phyloP scores from a whole-genome alignment of 2,329 filamentous ascomycete species.

The Microdochium paspali region DNA sequence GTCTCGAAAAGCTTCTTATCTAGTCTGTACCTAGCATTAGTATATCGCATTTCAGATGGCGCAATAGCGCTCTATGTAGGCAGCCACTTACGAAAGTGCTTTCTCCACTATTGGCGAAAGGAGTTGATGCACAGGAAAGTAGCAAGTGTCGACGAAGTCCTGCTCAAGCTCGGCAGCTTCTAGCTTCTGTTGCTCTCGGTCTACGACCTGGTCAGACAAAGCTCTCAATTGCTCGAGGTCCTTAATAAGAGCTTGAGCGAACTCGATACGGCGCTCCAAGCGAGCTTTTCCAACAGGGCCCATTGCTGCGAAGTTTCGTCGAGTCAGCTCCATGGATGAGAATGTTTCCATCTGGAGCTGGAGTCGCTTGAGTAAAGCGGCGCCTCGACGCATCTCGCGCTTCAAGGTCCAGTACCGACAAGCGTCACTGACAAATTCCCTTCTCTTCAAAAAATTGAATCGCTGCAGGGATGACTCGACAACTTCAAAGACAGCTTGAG shows the following conservation, averaged over 20 bases:
- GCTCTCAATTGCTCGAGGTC: constrained; percentile 70
- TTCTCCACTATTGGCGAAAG: constrained; percentile 72
- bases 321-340: constrained; percentile 92
- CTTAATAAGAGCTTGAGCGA: constrained; percentile 64
- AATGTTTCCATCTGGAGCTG: constrained; percentile 95
- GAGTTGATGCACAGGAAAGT: constrained; percentile 77
- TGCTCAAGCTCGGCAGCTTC: constrained; percentile 67
- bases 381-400: constrained; percentile 82
- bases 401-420: constrained; percentile 98
- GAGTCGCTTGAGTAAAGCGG: constrained; percentile 82
- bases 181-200: constrained; percentile 70
- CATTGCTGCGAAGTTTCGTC: constrained; percentile 93
- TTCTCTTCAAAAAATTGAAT: constrained; percentile 73
- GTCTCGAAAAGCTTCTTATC: constrained; percentile 53
- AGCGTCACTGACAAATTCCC: constrained; percentile 85
- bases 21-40: constrained; percentile 32
- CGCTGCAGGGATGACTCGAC: constrained; percentile 76
- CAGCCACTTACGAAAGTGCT: constrained; percentile 68
- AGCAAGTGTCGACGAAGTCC: constrained; percentile 77
- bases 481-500: constrained; percentile 75
- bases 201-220: constrained; percentile 61
- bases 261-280: constrained; percentile 76
- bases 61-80: constrained; percentile 8
- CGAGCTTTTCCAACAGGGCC: constrained; percentile 72
- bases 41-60: constrained; percentile 23